A percentile compares a stretch with the other conserved stretches of the same genome.
These are phyloP conservation scores for Xylaria venustula DNA, from an alignment of 495 filamentous ascomycete species.

Conservation along the genomic window DNA sequence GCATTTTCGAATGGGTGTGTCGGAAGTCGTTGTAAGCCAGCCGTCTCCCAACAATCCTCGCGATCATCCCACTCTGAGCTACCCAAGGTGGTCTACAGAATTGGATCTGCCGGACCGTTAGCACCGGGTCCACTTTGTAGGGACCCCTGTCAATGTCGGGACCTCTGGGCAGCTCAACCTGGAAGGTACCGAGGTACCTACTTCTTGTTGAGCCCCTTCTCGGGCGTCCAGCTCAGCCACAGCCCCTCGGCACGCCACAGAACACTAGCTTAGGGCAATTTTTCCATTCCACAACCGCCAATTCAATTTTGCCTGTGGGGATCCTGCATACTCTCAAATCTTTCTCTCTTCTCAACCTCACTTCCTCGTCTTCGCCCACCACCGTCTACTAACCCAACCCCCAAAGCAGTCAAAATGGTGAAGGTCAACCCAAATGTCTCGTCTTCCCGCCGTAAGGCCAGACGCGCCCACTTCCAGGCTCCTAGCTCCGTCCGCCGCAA, in stretches of 20 bases:
- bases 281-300: not conserved
- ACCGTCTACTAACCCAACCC: conserved; percentile 6
- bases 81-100: not conserved
- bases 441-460: conserved; percentile 93
- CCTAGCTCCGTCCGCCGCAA: conserved; percentile 86
- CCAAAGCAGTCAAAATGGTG: conserved; percentile 12
- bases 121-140: not conserved
- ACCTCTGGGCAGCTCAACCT: not conserved
- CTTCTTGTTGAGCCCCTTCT: not conserved
- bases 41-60: not conserved
- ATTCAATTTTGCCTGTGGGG: conserved; percentile 4
- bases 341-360: conserved; percentile 5
- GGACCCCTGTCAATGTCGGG: not conserved
- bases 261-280: conserved; percentile 8
- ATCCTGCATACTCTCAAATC: not conserved
- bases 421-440: conserved; percentile 41
- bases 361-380: not conserved
- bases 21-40: conserved; percentile 3
- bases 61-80: conserved; percentile 8
- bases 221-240: not conserved
- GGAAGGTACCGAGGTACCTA: not conserved
- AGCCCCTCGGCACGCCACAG: not conserved
- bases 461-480: conserved; percentile 94
- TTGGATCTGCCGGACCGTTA: conserved; percentile 4
- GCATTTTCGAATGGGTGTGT: conserved; percentile 28